A percentile compares a stretch with the other conserved stretches of the same genome.
These are phyloP conservation scores for Carex pumila DNA, from an alignment of 176 grass and related monocot genomes.

Conservation along the genomic window DNA sequence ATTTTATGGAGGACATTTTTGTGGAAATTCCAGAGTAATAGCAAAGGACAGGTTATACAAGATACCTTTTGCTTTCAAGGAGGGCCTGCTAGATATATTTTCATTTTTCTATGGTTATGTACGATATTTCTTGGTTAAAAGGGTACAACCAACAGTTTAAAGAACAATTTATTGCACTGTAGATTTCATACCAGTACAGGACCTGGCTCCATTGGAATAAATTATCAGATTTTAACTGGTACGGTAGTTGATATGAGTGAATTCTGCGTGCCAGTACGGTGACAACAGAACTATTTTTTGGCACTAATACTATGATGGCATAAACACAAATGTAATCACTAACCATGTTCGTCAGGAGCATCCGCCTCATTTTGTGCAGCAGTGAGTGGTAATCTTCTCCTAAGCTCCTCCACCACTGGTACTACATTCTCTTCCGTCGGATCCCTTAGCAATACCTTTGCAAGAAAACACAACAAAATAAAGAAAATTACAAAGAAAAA, in stretches of 20 bases:
- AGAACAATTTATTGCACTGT: neutral
- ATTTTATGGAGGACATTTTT: neutral
- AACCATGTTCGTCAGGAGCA: constrained; percentile 73
- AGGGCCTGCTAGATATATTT: neutral
- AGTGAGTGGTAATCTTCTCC: constrained; percentile 50
- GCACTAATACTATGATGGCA: neutral
- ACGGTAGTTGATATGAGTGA: neutral
- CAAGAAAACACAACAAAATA: neutral
- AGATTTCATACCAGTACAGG: neutral
- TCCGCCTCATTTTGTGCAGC: constrained; percentile 53
- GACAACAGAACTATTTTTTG: neutral
- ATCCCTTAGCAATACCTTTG: constrained; percentile 82
- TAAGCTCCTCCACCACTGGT: constrained; percentile 80
- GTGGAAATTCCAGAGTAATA: neutral
- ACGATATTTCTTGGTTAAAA: neutral
- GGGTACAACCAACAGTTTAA: neutral
- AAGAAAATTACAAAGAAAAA: constrained; percentile 1
- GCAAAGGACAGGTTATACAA: neutral
- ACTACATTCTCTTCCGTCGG: constrained; percentile 75
- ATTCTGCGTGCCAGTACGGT: neutral
- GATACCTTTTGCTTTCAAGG: neutral
- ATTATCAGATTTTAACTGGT: neutral
- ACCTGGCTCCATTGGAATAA: neutral
- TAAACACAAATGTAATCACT: neutral
- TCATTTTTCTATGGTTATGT: neutral